Evolutionary conservation across 495 filamentous ascomycete genomes (phyloP).

Genomic region (Penicillium coffeae): DNA sequence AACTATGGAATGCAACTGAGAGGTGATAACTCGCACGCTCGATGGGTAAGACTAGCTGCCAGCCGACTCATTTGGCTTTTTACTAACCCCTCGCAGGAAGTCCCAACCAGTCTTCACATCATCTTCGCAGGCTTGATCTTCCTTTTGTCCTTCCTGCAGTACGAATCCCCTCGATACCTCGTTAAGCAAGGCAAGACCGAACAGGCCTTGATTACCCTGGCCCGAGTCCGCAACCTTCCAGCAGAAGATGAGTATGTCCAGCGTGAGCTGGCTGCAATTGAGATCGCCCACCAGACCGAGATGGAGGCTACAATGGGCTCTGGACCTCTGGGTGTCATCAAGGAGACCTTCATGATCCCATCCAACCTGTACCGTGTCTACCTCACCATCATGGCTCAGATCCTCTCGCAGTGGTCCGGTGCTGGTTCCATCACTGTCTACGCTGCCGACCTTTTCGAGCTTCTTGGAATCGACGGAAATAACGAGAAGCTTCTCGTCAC

Average conservation of each 20-base stretch:
- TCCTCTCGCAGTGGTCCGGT: conserved; percentile 68
- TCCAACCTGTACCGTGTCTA: conserved; percentile 63
- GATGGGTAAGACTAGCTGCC: conserved; percentile 46
- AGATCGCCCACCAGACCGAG: conserved; percentile 64
- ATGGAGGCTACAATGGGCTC: conserved; percentile 57
- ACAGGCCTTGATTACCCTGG: conserved; percentile 44
- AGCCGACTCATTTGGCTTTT: conserved; percentile 10
- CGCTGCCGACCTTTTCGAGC: conserved; percentile 60
- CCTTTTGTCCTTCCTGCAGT: conserved; percentile 58
- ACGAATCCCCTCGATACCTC: conserved; percentile 62
- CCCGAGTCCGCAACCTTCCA: conserved; percentile 39
- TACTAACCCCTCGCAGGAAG: conserved; percentile 37
- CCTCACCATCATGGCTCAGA: conserved; percentile 54
- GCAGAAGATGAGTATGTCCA: conserved; percentile 41
- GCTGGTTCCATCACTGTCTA: conserved; percentile 65
- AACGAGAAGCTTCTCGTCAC: conserved; percentile 63
- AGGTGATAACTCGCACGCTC: conserved; percentile 50
- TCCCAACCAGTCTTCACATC: conserved; percentile 67
- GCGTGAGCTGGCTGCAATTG: conserved; percentile 62
- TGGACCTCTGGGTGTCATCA: conserved; percentile 51
- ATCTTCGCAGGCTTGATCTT: conserved; percentile 69
- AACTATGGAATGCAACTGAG: conserved; percentile 55
- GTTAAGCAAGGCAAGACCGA: conserved; percentile 54
- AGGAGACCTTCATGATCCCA: conserved; percentile 57
- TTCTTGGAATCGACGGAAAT: conserved; percentile 59